Evolutionary conservation across 2,329 filamentous ascomycete genomes (phyloP), one percentile per base, ranked within the genome.

Genomic region (Ascochyta rabiei): DNA sequence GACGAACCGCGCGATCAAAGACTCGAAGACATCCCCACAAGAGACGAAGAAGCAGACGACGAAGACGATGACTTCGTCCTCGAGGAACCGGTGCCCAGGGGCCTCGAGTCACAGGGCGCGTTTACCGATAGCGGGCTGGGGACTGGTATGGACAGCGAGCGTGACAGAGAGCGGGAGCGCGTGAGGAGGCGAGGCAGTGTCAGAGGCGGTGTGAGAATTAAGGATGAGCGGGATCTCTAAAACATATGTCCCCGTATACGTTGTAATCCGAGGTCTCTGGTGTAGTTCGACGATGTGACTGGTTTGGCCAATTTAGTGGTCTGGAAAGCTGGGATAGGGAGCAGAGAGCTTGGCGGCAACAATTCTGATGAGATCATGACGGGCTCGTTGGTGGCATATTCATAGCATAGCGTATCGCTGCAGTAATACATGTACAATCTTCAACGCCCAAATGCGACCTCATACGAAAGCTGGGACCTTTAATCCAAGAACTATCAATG

Each of bases 71-170:
- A 78, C 52, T 78, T 75, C 40, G 69, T 81, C 35, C 59, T 79
- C 1, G 77, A 76, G 30, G 68, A 70, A 35, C 57, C 69, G 6
- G 44, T 60, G 23, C 56, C 57, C 6, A 44, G 49, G 26, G 24
- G 37, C 4, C 26, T 46, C 13, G 57, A 61, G 43, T 45, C 46
- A 9, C 58, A 56, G 15, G 53, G 45, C 3, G 49, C 47, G 7
- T 66, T 69, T 41, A 68, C 64, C 7, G 76, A 82, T 58, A 80
- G 77, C 2, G 80, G 80, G 1, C 69, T 82, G 44, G 80, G 80
- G 0, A 82, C 80, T 6, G 80, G 79, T 53, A 60, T 81, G 63
- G 79, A 81, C 37, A 65, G 60, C 37, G 38, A 60, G 53, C 45
- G 57, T 57, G 61, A 63, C 56, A 47, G 61, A 46, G 62, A 62